These are phyloP conservation scores for Chaetomiaceae sp. DNA, from an alignment of 2,329 filamentous ascomycete species.

Conservation along the genomic window DNA sequence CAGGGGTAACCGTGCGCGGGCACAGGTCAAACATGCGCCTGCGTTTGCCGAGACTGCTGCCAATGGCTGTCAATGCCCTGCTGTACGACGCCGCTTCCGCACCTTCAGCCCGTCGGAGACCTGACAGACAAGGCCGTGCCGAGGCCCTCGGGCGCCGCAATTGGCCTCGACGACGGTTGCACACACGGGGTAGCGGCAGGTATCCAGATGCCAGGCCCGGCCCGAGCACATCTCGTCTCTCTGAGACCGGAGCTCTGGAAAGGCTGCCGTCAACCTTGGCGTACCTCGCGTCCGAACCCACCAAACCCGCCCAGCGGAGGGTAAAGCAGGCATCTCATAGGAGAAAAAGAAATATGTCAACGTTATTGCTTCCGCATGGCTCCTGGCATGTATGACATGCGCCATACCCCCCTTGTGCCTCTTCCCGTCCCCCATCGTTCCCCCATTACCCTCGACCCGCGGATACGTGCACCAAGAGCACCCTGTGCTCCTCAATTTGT, in stretches of 20 bases:
- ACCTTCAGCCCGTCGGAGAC: conserved; percentile 3
- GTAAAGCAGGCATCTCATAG: neutral
- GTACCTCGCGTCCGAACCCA: neutral
- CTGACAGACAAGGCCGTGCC: conserved; percentile 5
- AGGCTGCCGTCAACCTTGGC: neutral
- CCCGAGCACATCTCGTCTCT: conserved; percentile 12
- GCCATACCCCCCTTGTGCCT: conserved; percentile 2
- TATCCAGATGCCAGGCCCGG: conserved; percentile 16
- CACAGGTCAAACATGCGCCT: conserved; percentile 2
- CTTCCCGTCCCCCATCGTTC: neutral
- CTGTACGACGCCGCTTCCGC: conserved; percentile 11
- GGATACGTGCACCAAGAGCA: conserved; percentile 12
- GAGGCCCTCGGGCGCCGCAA: conserved; percentile 11
- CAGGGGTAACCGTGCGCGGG: conserved; percentile 2
- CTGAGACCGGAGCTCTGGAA: conserved; percentile 14
- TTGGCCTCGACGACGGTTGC: conserved; percentile 3
- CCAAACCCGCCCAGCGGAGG: neutral
- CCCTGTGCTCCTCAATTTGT: conserved; percentile 10
- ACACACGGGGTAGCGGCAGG: conserved; percentile 13
- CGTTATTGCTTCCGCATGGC: neutral
- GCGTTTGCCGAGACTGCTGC: neutral
- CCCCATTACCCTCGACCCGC: conserved; percentile 1
- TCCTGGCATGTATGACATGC: conserved; percentile 7
- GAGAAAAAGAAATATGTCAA: conserved; percentile 3
- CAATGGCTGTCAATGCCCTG: conserved; percentile 14